phyloP scores from a whole-genome alignment of 2,329 filamentous ascomycete genomes.

The Fusarium sp. region DNA sequence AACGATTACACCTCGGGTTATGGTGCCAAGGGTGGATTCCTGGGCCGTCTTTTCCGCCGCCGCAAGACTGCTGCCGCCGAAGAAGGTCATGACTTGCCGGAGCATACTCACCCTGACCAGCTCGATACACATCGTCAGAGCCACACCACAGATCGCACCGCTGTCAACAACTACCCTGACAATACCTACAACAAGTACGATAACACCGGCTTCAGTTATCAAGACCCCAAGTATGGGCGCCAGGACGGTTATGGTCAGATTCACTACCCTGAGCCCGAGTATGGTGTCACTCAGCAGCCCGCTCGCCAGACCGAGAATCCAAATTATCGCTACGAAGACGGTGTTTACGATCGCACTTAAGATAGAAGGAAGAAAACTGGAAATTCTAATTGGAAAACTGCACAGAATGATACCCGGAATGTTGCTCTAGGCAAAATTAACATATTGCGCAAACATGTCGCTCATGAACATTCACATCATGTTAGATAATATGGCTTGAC shows the following conservation, averaged over 20 bases:
- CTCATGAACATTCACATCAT: constrained; percentile 7
- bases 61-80: constrained; percentile 37
- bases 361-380: not conserved
- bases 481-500: constrained; percentile 12
- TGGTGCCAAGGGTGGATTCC: constrained; percentile 47
- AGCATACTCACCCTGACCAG: constrained; percentile 53
- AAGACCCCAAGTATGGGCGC: constrained; percentile 33
- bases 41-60: constrained; percentile 47
- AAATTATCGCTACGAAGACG: constrained; percentile 50
- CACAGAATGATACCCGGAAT: constrained; percentile 27
- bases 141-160: constrained; percentile 51
- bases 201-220: constrained; percentile 36
- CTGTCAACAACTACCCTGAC: constrained; percentile 42
- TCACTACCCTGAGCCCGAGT: constrained; percentile 39
- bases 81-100: constrained; percentile 48
- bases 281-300: constrained; percentile 17
- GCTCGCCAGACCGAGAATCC: constrained; percentile 11
- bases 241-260: constrained; percentile 44
- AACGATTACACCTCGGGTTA: constrained; percentile 69
- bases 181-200: constrained; percentile 42
- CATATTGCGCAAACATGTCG: constrained; percentile 16
- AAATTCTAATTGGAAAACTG: not conserved
- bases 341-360: constrained; percentile 47
- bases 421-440: constrained; percentile 10
- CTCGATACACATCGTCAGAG: constrained; percentile 52